Evolutionary conservation across 2,329 filamentous ascomycete species (phyloP), one percentile per base, ranked within the genome.

Genomic region (Ascochyta fabae): DNA sequence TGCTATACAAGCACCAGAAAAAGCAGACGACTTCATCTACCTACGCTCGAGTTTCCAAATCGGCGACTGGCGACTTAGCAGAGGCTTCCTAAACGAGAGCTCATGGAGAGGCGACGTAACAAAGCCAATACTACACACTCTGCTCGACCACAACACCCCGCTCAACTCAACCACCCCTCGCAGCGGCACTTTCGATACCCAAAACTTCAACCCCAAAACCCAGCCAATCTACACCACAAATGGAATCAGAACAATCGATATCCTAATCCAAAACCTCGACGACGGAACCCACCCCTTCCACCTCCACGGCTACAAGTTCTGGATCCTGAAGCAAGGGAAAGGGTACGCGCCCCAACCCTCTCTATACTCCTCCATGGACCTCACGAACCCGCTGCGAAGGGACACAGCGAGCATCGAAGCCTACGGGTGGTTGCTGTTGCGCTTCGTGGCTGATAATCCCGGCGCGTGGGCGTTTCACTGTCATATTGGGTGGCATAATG

Each of bases 401-500:
- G 90, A 94, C 59, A 90, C 88, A 0, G 74, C 89, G 0, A 83
- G 88, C 1, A 75, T 92, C 0, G 82, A 81, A 19, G 87, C 88
- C 0, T 80, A 84, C 29, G 88, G 90, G 0, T 86, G 89, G 71
- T 82, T 89, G 23, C 84, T 92, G 10, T 68, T 94, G 10, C 68
- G 79, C 0, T 81, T 82, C 59, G 62, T 75, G 53, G 85, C 87
- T 1, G 81, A 90, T 67, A 90, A 90, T 62, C 86, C 88, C 10
- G 87, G 87, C 61, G 66, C 73, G 56, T 78, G 80, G 79, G 66
- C 80, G 13, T 81, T 92, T 77, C 90, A 92, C 75, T 93, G 90
- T 75, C 90, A 94, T 71, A 88, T 93, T 48, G 88, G 91, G 69
- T 94, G 71, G 76, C 73, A 75, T 54, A 60, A 57, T n/a, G 68